Percentiles rank a stretch among this genome's conserved stretches.
phyloP scores from a whole-genome alignment of 495 filamentous ascomycete genomes.

The Antarctomyces pellizariae region DNA sequence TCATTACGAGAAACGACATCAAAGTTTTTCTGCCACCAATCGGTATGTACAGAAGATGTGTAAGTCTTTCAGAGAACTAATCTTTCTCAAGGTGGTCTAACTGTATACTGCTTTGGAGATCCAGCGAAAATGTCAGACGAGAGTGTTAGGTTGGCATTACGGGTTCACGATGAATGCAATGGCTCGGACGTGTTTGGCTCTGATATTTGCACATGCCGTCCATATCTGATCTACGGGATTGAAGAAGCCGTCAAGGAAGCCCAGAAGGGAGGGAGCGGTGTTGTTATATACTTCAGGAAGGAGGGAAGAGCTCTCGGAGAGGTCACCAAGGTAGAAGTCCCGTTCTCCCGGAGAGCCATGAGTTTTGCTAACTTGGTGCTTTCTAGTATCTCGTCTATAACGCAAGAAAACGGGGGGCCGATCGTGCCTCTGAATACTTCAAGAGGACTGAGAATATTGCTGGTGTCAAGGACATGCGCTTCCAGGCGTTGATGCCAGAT shows the following conservation, averaged over 20 bases:
- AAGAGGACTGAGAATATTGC: conserved; percentile 92
- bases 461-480: conserved; percentile 94
- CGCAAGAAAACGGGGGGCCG: conserved; percentile 63
- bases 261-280: conserved; percentile 80
- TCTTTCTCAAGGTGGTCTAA: conserved; percentile 48
- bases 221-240: conserved; percentile 91
- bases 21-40: conserved; percentile 94
- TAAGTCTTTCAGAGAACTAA: conserved; percentile 13
- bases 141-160: conserved; percentile 60
- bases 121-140: conserved; percentile 80
- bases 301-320: conserved; percentile 91
- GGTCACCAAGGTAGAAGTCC: conserved; percentile 54
- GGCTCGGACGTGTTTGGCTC: conserved; percentile 96
- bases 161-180: conserved; percentile 69
- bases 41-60: conserved; percentile 19
- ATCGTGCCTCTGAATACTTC: conserved; percentile 93
- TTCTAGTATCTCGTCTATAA: conserved; percentile 74
- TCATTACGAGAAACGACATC: conserved; percentile 82
- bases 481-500: conserved; percentile 98
- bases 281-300: conserved; percentile 98
- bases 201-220: conserved; percentile 94
- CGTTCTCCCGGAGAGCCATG: conserved; percentile 1
- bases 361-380: conserved; percentile 4
- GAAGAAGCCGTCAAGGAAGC: conserved; percentile 93
- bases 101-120: conserved; percentile 93